phyloP scores from a whole-genome alignment of 75 land plant genomes.

The Isoetes taiwanensis region DNA sequence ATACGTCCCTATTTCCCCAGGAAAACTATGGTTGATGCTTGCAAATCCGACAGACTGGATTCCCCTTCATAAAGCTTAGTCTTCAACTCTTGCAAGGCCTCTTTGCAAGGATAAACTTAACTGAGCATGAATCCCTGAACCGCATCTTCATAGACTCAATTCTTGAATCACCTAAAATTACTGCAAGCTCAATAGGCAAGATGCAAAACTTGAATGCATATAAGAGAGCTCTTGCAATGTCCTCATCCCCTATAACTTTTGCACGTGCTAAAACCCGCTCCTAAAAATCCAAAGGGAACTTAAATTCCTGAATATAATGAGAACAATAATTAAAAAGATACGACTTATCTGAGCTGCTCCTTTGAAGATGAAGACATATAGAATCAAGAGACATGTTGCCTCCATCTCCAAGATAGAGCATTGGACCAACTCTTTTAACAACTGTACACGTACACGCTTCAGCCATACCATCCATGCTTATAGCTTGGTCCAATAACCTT shows the following conservation, averaged over 20 bases:
- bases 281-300: slow-evolving; percentile 19
- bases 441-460: slow-evolving; percentile 97
- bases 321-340: neutral
- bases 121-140: too few species aligned
- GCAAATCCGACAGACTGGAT: too few species aligned
- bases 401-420: slow-evolving; percentile 86
- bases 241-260: slow-evolving; percentile 87
- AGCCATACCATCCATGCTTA: slow-evolving; percentile 68
- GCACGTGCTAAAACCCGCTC: slow-evolving; percentile 48
- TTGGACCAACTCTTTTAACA: slow-evolving; percentile 73
- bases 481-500: slow-evolving; percentile 79
- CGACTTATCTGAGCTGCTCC: slow-evolving; percentile 77
- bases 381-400: slow-evolving; percentile 81
- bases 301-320: neutral
- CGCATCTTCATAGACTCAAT: too few species aligned
- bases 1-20: too few species aligned
- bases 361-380: slow-evolving; percentile 90
- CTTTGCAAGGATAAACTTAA: too few species aligned
- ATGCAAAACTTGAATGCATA: slow-evolving; percentile 83
- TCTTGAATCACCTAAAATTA: too few species aligned
- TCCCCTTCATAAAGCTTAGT: too few species aligned
- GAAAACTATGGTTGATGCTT: too few species aligned
- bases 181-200: too few species aligned
- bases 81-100: too few species aligned
- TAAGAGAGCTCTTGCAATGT: slow-evolving; percentile 76